Conservation (phyloP, 257 asterid genomes). For the Nicotiana attenuata region DNA sequence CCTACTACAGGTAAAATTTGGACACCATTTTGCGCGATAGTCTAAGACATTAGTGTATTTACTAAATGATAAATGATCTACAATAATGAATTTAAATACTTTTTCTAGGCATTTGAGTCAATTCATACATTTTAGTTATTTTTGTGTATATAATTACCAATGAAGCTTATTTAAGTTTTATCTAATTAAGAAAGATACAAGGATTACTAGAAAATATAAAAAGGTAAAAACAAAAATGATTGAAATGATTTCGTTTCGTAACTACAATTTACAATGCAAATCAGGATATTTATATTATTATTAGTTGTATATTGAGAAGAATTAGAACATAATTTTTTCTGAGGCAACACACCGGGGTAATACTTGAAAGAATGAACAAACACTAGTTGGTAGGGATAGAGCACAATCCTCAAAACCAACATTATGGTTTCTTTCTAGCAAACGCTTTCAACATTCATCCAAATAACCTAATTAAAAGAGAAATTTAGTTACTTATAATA, state of each 20-base stretch:
- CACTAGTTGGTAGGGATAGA: not conserved
- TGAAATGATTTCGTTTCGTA: not conserved
- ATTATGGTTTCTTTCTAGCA: not conserved
- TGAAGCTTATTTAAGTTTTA: too few species aligned
- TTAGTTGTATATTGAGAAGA: not conserved
- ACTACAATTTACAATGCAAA: too few species aligned
- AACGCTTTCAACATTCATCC: not conserved
- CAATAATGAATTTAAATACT: too few species aligned
- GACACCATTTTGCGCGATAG: too few species aligned
- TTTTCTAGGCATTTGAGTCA: too few species aligned
- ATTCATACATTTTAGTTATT: too few species aligned
- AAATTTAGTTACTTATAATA: not conserved
- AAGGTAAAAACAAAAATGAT: not conserved
- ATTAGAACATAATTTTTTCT: not conserved
- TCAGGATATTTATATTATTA: not conserved
- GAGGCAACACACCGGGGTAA: too few species aligned
- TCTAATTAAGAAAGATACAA: not conserved
- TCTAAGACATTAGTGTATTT: too few species aligned
- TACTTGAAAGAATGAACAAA: too few species aligned
- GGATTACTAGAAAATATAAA: not conserved
- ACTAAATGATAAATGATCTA: too few species aligned
- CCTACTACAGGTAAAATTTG: too few species aligned
- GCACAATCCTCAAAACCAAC: not conserved
- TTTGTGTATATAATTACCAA: too few species aligned
- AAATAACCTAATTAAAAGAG: not conserved